Base-by-base conservation (phyloP, 192 early-diverging fungal species). In the Rhizoclosmatium globosum region DNA sequence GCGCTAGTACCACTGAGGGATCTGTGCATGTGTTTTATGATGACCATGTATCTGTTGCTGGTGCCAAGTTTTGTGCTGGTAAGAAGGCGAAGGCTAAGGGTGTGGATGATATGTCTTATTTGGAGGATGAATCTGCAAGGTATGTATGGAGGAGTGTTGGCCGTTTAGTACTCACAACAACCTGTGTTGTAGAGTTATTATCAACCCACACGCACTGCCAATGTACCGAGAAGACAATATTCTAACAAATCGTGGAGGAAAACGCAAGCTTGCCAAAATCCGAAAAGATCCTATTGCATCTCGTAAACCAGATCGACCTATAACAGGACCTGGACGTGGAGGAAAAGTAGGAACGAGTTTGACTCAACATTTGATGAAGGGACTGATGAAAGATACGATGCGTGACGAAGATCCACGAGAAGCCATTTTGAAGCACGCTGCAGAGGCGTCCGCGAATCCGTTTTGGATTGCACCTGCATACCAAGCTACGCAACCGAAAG, bases 401-500 rank as follows among this genome's bases (percentile, higher is more conserved):
- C 87, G 92, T 61, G 94, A 95, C 71, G 95, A 96, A 73, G 97
- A 99, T 85, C 97, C 97, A 11, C 85, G 97, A 61, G 96, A 94
- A 64, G 97, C 95, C 2, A 87, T 99, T 76, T 82, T 99, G 43
- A 93, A 90, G 72, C 95, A 95, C 85, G 96, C 97, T 0, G 85
- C 89, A 2, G 85, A 88, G 1, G 94, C 95, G 0, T 91, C 64
- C 79, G 85, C 87, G 44, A 92, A 98, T 74, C 95, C 95, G 3
- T 89, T 90, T 82, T 99, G 95, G 92, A 90, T 97, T 75, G 87
- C 89, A 4, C 92, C 91, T 31, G 94, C 94, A 0, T 98, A 98
- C 71, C 85, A 92, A 77, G 82, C 85, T 15, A 94, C 87, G 31
- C 94, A 96, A 71, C 93, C 93, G 44, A 91, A 91, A 50, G 56